A percentile compares a stretch with the other conserved stretches of the same genome.
phyloP scores from a whole-genome alignment of 768 basidiomycete species.

The Lactifluus echinatus region DNA sequence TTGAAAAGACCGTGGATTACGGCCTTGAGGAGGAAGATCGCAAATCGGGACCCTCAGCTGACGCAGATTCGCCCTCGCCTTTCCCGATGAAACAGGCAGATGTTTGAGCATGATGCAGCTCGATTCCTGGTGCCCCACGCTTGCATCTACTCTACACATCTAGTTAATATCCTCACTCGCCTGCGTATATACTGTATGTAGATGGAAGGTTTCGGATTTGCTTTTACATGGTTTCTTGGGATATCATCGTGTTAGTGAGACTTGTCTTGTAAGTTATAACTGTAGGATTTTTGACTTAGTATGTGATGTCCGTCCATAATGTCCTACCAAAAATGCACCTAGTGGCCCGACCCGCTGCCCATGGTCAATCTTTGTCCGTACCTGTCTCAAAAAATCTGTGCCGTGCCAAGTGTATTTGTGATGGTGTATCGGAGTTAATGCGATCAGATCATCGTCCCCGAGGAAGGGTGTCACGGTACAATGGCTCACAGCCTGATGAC shows the following conservation, averaged over 20 bases:
- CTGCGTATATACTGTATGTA: not conserved
- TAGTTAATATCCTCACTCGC: not conserved
- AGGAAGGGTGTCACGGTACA: not conserved
- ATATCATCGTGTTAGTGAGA: not conserved
- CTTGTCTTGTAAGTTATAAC: not conserved
- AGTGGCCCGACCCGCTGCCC: not conserved
- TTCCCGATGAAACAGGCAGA: not conserved
- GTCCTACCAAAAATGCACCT: not conserved
- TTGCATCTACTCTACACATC: not conserved
- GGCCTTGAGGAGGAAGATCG: not conserved
- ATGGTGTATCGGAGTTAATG: too few relatives aligned
- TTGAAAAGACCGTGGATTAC: slow-evolving; percentile 19
- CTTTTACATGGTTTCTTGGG: not conserved
- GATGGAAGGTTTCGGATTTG: not conserved
- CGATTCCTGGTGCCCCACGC: not conserved
- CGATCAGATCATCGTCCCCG: not conserved
- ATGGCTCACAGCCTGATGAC: too few relatives aligned
- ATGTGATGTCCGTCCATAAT: not conserved
- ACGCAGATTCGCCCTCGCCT: not conserved
- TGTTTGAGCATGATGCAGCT: not conserved
- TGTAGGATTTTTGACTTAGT: not conserved
- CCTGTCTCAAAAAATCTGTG: too few relatives aligned
- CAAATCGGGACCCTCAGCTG: slow-evolving; percentile 5
- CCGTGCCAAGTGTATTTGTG: too few relatives aligned
- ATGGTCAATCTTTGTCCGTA: not conserved